Percentiles rank a stretch among this genome's conserved stretches.
phyloP scores from a whole-genome alignment of 2,329 filamentous ascomycete species.

The Aspergillus sp. region DNA sequence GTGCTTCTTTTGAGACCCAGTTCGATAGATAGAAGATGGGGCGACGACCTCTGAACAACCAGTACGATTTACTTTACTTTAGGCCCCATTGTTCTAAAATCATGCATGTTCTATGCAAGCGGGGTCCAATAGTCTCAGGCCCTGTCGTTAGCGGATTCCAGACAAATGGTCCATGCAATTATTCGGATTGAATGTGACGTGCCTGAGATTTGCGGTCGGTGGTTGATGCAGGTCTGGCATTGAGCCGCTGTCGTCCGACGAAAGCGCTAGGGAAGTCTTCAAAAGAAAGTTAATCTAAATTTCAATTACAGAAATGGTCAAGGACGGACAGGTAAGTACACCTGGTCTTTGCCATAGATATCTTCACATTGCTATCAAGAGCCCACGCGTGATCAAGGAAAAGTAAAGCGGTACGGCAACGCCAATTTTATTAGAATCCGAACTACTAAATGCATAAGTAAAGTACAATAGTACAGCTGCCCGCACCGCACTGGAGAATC shows the following conservation, averaged over 20 bases:
- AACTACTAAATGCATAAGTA: not conserved
- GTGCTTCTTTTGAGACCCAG: too few relatives aligned
- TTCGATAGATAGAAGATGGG: too few relatives aligned
- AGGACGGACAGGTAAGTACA: too few relatives aligned
- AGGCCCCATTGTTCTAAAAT: not conserved
- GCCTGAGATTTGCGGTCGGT: not conserved
- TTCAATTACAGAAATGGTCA: too few relatives aligned
- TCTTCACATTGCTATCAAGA: too few relatives aligned
- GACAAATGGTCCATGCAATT: not conserved
- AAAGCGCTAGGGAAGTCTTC: too few relatives aligned
- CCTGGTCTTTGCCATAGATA: too few relatives aligned
- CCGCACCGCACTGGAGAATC: not conserved
- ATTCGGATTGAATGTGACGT: not conserved
- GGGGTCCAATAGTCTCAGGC: too few relatives aligned
- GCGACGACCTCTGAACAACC: not conserved
- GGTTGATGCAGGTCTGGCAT: not conserved
- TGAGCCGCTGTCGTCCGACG: not conserved
- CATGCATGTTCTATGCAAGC: not conserved
- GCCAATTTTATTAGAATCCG: not conserved
- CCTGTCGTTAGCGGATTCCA: not conserved
- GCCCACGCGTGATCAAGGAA: too few relatives aligned
- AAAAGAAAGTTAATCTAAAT: too few relatives aligned
- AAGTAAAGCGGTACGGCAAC: too few relatives aligned
- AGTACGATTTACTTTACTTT: not conserved
- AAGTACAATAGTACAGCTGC: not conserved